Evolutionary conservation across 768 basidiomycete genomes (phyloP).

Genomic region (Pleurotus giganteus): DNA sequence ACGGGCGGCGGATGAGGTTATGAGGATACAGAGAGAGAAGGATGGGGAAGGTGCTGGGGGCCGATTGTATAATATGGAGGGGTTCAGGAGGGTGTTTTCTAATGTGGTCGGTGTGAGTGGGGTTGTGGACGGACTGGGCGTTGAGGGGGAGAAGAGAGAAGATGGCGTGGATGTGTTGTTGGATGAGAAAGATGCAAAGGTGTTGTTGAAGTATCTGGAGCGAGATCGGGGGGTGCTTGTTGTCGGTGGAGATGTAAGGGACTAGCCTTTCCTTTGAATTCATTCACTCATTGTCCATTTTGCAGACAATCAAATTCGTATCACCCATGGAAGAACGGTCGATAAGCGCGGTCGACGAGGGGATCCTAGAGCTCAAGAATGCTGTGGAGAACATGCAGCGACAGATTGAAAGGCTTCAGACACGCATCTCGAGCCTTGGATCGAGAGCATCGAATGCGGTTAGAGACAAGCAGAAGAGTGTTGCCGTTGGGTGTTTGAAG

Average conservation of each 20-base stretch:
- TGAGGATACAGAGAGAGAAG: slow-evolving; percentile 39
- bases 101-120: slow-evolving; percentile 27
- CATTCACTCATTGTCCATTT: neutral
- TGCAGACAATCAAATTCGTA: slow-evolving; percentile 81
- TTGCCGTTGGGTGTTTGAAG: slow-evolving; percentile 76
- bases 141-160: neutral
- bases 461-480: slow-evolving; percentile 63
- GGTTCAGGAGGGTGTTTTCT: slow-evolving; percentile 62
- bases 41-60: slow-evolving; percentile 49
- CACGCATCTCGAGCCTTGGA: slow-evolving; percentile 68
- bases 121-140: neutral
- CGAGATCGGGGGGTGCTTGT: slow-evolving; percentile 69
- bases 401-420: slow-evolving; percentile 69
- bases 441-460: slow-evolving; percentile 65
- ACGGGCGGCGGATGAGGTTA: slow-evolving; percentile 57
- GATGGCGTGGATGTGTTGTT: slow-evolving; percentile 28
- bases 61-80: slow-evolving; percentile 55
- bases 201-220: slow-evolving; percentile 75
- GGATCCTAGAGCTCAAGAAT: slow-evolving; percentile 76
- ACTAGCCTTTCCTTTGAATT: neutral
- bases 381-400: slow-evolving; percentile 65
- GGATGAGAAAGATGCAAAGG: slow-evolving; percentile 60
- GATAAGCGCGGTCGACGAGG: slow-evolving; percentile 78
- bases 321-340: slow-evolving; percentile 35
- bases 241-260: slow-evolving; percentile 62